A percentile compares a stretch with the other conserved stretches of the same genome.
Evolutionary conservation across 108 stramenopile genomes (phyloP).

Genomic region (Nitzschia sp.): DNA sequence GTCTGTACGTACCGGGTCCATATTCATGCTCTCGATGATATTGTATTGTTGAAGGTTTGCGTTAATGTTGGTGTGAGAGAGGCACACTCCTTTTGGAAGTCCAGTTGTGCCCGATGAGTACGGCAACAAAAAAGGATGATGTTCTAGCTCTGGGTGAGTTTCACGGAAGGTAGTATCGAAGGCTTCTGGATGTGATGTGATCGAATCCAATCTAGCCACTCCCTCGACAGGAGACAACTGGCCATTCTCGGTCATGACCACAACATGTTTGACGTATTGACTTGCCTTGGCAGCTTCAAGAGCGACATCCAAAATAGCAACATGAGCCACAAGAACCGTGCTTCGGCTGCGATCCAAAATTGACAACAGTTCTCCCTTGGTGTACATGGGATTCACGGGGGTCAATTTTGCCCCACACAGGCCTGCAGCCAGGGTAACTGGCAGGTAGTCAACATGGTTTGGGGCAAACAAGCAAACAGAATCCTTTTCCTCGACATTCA

Average conservation of each 20-base stretch:
- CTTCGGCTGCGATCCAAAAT: conserved; percentile 63
- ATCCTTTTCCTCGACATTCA: conserved; percentile 44
- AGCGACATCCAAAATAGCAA: conserved; percentile 58
- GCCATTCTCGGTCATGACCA: conserved; percentile 64
- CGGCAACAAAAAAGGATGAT: conserved; percentile 78
- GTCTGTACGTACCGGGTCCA: too few relatives aligned
- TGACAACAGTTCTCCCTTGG: conserved; percentile 50
- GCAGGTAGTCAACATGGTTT: conserved; percentile 86
- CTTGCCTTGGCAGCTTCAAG: conserved; percentile 56
- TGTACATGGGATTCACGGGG: conserved; percentile 84
- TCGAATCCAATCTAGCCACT: conserved; percentile 44
- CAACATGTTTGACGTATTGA: conserved; percentile 51
- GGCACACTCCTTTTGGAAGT: conserved; percentile 84
- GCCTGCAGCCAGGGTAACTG: conserved; percentile 68
- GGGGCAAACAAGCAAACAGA: conserved; percentile 77
- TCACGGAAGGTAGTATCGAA: conserved; percentile 41
- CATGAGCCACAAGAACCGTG: conserved; percentile 71
- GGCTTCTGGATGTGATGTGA: conserved; percentile 38
- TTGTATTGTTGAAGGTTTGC: conserved; percentile 75
- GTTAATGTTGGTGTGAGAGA: conserved; percentile 83
- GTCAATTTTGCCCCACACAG: conserved; percentile 74
- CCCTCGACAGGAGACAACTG: conserved; percentile 54
- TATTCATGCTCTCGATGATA: conserved; percentile 42
- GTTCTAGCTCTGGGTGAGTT: conserved; percentile 42
- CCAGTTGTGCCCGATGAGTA: conserved; percentile 95